A percentile compares a stretch with the other conserved stretches of the same genome.
phyloP scores from a whole-genome alignment of 2,329 filamentous ascomycete genomes.

The Aspergillus neotritici region DNA sequence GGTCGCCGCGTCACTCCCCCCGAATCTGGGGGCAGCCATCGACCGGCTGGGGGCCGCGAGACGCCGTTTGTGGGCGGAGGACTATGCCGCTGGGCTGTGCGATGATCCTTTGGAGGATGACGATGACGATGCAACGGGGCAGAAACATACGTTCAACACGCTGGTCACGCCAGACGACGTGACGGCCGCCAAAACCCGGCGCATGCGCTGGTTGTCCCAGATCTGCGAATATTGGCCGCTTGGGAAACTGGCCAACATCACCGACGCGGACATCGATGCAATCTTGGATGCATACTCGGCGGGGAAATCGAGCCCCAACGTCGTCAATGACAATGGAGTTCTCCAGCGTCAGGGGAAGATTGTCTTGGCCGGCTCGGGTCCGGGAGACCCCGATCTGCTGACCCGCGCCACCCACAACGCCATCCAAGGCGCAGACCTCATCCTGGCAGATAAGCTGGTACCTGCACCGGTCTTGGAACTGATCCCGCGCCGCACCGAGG shows the following conservation, averaged over 20 bases:
- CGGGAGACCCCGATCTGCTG: conserved; percentile 85
- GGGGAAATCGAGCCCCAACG: conserved; percentile 19
- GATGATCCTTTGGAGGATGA: conserved; percentile 42
- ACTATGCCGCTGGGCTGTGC: conserved; percentile 49
- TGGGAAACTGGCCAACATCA: conserved; percentile 70
- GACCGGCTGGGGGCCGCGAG: conserved; percentile 69
- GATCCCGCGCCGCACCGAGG: conserved; percentile 79
- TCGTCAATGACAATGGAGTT: conserved; percentile 7
- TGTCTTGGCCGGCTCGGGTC: conserved; percentile 84
- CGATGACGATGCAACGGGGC: conserved; percentile 47
- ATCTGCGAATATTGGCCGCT: conserved; percentile 99
- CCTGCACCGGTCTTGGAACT: conserved; percentile 77
- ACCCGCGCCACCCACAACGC: conserved; percentile 57
- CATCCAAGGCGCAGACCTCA: conserved; percentile 44
- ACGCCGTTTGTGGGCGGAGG: conserved; percentile 67
- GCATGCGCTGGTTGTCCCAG: conserved; percentile 89
- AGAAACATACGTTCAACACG: conserved; percentile 77
- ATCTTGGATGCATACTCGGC: conserved; percentile 67
- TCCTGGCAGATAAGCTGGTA: conserved; percentile 52
- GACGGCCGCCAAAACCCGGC: conserved; percentile 67
- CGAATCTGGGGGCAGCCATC: conserved; percentile 69
- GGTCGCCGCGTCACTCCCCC: conserved; percentile 72
- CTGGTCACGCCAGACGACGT: conserved; percentile 68
- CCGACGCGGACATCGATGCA: conserved; percentile 68
- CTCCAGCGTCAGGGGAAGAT: conserved; percentile 57